Percentiles rank a stretch among this genome's conserved stretches.
Evolutionary conservation across 75 land plant genomes (phyloP).

Genomic region (Selaginella tamariscina): DNA sequence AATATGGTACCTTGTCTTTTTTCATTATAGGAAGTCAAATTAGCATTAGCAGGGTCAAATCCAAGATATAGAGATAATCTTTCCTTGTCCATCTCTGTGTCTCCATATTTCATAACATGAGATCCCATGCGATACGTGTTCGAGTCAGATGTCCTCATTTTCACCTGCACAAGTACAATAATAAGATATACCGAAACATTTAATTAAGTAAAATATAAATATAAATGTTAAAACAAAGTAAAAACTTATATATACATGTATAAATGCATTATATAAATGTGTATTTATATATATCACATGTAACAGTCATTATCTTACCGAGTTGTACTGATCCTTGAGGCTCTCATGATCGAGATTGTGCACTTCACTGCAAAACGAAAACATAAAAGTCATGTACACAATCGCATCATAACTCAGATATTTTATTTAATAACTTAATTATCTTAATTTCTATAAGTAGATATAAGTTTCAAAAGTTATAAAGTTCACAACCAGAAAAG

Average conservation of each 20-base stretch:
- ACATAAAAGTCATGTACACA: not conserved
- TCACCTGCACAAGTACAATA: constrained; percentile 46
- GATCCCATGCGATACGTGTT: constrained; percentile 61
- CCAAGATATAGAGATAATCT: constrained; percentile 61
- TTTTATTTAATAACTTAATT: too few relatives aligned
- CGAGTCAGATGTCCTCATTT: constrained; percentile 60
- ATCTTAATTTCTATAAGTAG: too few relatives aligned
- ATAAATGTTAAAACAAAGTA: too few relatives aligned
- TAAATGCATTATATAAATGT: not conserved
- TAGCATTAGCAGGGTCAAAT: constrained; percentile 56
- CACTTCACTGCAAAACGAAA: constrained; percentile 44
- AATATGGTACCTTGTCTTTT: too few relatives aligned
- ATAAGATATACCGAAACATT: too few relatives aligned
- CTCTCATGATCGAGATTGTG: constrained; percentile 76
- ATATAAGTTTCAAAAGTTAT: too few relatives aligned
- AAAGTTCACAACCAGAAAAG: too few relatives aligned
- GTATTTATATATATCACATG: too few relatives aligned
- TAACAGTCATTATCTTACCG: constrained; percentile 42
- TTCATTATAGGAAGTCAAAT: constrained; percentile 27
- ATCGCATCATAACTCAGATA: not conserved
- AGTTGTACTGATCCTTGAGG: constrained; percentile 50
- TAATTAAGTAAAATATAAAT: too few relatives aligned
- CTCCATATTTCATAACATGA: constrained; percentile 97
- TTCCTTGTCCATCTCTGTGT: constrained; percentile 39
- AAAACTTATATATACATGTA: too few relatives aligned